Conservation (phyloP, 179 eudicot species). For the Pouteria campechiana region DNA sequence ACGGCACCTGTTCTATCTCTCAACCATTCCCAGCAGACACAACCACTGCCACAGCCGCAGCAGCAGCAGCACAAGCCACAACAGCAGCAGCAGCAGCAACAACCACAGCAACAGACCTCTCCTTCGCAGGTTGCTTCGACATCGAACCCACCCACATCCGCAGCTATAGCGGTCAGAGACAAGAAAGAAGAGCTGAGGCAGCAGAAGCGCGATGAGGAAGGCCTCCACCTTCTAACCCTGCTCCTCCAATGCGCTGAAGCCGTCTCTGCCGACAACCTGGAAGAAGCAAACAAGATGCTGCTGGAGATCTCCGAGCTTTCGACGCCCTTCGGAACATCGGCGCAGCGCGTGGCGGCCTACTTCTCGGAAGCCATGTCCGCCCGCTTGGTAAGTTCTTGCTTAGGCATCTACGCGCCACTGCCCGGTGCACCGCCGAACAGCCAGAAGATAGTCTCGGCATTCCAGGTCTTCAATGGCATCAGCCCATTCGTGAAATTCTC, state of each 20-base stretch:
- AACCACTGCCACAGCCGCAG: neutral
- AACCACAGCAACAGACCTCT: conserved; percentile 3
- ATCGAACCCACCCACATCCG: conserved; percentile 1
- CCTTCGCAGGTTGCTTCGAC: neutral
- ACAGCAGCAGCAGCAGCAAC: conserved; percentile 6
- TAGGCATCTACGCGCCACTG: conserved; percentile 53
- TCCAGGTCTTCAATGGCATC: conserved; percentile 92
- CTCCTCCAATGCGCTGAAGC: conserved; percentile 91
- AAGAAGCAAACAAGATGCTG: conserved; percentile 68
- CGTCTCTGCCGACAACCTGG: conserved; percentile 48
- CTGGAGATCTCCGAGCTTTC: conserved; percentile 74
- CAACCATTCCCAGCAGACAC: neutral
- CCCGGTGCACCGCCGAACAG: conserved; percentile 17
- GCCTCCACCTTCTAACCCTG: conserved; percentile 65
- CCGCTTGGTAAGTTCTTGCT: conserved; percentile 45
- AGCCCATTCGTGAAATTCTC: conserved; percentile 90
- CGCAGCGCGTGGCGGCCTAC: conserved; percentile 89
- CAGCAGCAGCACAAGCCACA: neutral
- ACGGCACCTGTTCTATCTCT: neutral
- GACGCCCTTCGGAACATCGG: conserved; percentile 84
- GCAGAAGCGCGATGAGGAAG: conserved; percentile 61
- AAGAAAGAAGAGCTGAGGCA: conserved; percentile 41
- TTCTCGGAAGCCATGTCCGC: conserved; percentile 99
- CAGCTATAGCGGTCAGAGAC: too few species aligned
- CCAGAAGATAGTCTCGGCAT: conserved; percentile 58